Evolutionary conservation across 2,329 filamentous ascomycete species (phyloP), one percentile per base, ranked within the genome.

Genomic region (Penicillium sp.): DNA sequence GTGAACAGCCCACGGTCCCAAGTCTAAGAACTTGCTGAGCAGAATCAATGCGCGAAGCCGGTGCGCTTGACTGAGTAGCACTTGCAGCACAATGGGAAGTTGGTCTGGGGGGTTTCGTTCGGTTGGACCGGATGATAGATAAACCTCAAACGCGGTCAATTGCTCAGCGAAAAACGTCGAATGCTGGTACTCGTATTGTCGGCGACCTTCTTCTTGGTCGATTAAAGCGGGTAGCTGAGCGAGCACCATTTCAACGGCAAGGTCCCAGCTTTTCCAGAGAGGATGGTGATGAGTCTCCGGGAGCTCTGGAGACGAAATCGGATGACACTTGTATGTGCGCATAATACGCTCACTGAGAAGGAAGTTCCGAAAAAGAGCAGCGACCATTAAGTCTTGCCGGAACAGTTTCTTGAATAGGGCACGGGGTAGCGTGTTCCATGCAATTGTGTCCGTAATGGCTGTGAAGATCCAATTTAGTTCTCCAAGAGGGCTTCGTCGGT

Each of bases 401-500:
- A 98, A 98, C 43, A 96, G 85, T 64, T 95, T 95, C 65, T 94
- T 89, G 67, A 98, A 98, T 8, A 95, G 70, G 13, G 88, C 79
- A 30, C 90, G 83, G 2, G 89, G 86, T 3, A 98, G 70, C 4
- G 87, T 93, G 20, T 94, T 96, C 92, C 92, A 98, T 0, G 92
- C 92, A 55, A 98, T 98, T 1, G 90, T 96, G 61, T 98, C 92
- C 0, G 92, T 98, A 49, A 98, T 96, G 37, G 92, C 92, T 0
- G 92, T 98, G 59, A 98, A 96, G 23, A 98, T 98, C 92, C 92
- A 98, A 58, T 98, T 98, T 10, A 98, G 72, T 67, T 98, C 92
- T 45, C 92, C 92, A 22, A 98, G 75, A 6, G 92, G 92, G 33
- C 92, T 96, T 57, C 92, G 77, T 43, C 92, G 78, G 65, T 98